Conservation (phyloP, 176 grass and related monocot species). For the Elaeis guineensis region DNA sequence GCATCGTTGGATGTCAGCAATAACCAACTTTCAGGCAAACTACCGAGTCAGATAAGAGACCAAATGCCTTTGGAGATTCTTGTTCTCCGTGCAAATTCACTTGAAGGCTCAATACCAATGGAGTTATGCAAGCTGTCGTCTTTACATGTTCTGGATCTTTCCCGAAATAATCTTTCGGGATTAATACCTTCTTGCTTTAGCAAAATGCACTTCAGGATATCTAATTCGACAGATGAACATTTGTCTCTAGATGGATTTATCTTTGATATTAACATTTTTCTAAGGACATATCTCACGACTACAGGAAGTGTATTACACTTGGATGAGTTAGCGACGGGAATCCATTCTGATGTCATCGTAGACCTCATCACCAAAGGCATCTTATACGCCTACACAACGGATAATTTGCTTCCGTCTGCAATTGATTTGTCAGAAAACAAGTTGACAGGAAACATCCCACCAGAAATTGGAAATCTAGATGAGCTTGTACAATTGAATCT, state of each 20-base stretch:
- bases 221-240: not conserved
- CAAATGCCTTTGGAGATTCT: not conserved
- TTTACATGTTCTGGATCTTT: slow-evolving; percentile 3
- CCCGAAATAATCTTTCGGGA: slow-evolving; percentile 12
- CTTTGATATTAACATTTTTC: too few relatives aligned
- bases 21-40: slow-evolving; percentile 4
- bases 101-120: slow-evolving; percentile 5
- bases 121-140: not conserved
- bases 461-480: too few relatives aligned
- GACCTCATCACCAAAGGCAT: slow-evolving; percentile 18
- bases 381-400: not conserved
- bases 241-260: fast-evolving
- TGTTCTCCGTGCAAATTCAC: slow-evolving; percentile 4
- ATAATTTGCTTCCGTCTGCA: not conserved
- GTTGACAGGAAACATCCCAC: slow-evolving; percentile 9
- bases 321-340: too few relatives aligned
- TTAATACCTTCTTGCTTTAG: slow-evolving; percentile 25
- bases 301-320: not conserved
- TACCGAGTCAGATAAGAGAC: not conserved
- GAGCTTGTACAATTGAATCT: too few relatives aligned
- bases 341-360: not conserved
- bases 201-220: not conserved
- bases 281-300: not conserved
- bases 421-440: slow-evolving; percentile 24
- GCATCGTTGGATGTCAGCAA: not conserved